Evolutionary conservation across 345 rosid genomes (phyloP).

Genomic region (Citrus inodora): DNA sequence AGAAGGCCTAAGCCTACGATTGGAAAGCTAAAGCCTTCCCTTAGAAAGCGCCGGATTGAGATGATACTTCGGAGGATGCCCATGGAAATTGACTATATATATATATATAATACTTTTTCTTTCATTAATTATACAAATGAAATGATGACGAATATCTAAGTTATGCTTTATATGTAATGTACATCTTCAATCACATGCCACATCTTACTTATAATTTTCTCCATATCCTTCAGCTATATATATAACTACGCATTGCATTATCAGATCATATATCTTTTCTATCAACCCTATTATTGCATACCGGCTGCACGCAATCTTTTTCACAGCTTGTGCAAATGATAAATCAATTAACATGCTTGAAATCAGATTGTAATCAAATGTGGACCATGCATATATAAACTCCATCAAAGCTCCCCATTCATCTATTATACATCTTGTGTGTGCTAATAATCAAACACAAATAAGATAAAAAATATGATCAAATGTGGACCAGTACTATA

Average conservation of each 20-base stretch:
- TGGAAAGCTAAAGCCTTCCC: too few relatives aligned
- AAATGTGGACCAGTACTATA: conserved; percentile 11
- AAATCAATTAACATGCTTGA: background rate
- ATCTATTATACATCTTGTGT: too few relatives aligned
- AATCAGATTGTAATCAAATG: conserved; percentile 18
- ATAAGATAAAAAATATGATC: background rate
- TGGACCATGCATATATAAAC: background rate
- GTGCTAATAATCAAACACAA: background rate
- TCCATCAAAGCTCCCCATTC: background rate
- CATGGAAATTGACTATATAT: too few relatives aligned
- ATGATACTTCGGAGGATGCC: too few relatives aligned
- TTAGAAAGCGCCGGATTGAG: too few relatives aligned
- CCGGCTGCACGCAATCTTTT: background rate
- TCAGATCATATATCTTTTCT: too few relatives aligned
- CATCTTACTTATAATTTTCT: background rate
- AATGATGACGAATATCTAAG: too few relatives aligned
- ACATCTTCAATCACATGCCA: background rate
- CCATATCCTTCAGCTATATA: background rate
- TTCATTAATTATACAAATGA: too few relatives aligned
- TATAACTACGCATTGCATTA: too few relatives aligned
- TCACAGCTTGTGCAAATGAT: background rate
- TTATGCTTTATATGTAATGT: too few relatives aligned
- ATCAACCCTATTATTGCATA: background rate
- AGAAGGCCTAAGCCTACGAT: too few relatives aligned
- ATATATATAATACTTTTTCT: too few relatives aligned